Evolutionary conservation across 495 filamentous ascomycete species (phyloP), one percentile per base, ranked within the genome.

Genomic region (Aspergillus sclerotioniger): DNA sequence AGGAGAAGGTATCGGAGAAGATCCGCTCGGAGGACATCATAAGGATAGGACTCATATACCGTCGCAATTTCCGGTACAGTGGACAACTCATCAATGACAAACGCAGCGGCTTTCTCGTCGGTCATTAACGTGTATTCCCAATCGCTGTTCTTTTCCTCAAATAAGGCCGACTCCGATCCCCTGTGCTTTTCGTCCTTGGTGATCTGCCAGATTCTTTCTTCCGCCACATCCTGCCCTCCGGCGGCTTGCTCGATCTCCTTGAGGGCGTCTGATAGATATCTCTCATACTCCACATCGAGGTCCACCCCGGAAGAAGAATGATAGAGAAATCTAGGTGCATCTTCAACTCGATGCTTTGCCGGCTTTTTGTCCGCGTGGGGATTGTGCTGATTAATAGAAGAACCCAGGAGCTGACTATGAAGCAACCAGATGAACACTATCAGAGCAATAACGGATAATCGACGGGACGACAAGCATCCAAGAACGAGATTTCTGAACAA

Each of bases 1-100:
- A 83, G 57, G 0, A 82, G 54, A 6, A 81, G 63, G 57, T 83
- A 83, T 17, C 78, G 71, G n/a, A 82, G 66, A 0, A 82, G 68
- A 41, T 83, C 79, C 0, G 76, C 72, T 4, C 74, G 73, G 8
- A 76, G 73, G 29, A 78, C 71, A 19, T 69, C 53, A 46, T 72
- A 60, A 0, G 72, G 74, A 28, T 75, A 75, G 33, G 69, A 67
- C 19, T 67, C 51, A 57, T 74, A 76, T 3, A 69, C 29, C 0
- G 32, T 52, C 6, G 60, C 54, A 8, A 76, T 62, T 0, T 73
- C 71, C 7, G 74, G 74, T 5, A 75, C 57, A 2, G 66, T 59
- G 3, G 60, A 53, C 3, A 75, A 58, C 29, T 64, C 59, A 0
- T 63, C 54, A 2, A 61, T 64, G 13, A 76, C 57, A 52, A 74